Evolutionary conservation across 2,329 filamentous ascomycete genomes (phyloP).

Genomic region (Trichothecium sympodiale): DNA sequence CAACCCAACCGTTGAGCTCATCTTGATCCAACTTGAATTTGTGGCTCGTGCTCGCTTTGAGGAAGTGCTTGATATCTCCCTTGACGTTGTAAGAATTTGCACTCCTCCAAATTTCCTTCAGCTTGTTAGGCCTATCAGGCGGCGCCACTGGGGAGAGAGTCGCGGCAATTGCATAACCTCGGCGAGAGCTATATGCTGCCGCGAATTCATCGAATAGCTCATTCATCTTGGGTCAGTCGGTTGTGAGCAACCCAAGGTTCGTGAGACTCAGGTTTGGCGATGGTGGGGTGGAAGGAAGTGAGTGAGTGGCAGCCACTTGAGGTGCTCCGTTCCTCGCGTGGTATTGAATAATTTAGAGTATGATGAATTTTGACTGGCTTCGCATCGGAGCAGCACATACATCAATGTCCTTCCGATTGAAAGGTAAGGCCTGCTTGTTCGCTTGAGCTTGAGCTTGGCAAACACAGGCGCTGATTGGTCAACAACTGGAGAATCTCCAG

Average conservation of each 20-base stretch:
- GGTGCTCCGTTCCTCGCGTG: too few relatives aligned
- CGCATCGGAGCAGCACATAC: too few relatives aligned
- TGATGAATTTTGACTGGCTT: too few relatives aligned
- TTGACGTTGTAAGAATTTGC: slow-evolving; percentile 57
- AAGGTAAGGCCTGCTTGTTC: slow-evolving; percentile 1
- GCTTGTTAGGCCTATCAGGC: slow-evolving; percentile 47
- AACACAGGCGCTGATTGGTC: too few relatives aligned
- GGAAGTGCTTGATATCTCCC: slow-evolving; percentile 61
- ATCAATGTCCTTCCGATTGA: too few relatives aligned
- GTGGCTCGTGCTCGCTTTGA: slow-evolving; percentile 45
- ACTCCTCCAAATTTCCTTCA: slow-evolving; percentile 60
- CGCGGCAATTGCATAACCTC: slow-evolving; percentile 64
- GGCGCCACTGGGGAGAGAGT: slow-evolving; percentile 64
- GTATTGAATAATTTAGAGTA: too few relatives aligned
- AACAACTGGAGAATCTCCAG: too few relatives aligned
- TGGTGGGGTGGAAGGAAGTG: not conserved
- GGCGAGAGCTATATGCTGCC: slow-evolving; percentile 49
- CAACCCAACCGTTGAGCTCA: slow-evolving; percentile 73
- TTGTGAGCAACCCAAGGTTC: too few relatives aligned
- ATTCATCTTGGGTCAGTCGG: slow-evolving; percentile 45
- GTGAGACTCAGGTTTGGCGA: slow-evolving; percentile 12
- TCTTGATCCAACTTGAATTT: slow-evolving; percentile 46
- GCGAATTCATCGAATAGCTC: slow-evolving; percentile 63
- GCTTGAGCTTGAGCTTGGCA: too few relatives aligned
- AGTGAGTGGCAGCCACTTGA: not conserved